Base-by-base conservation (phyloP, 345 rosid species). In the Hibiscus trionum region DNA sequence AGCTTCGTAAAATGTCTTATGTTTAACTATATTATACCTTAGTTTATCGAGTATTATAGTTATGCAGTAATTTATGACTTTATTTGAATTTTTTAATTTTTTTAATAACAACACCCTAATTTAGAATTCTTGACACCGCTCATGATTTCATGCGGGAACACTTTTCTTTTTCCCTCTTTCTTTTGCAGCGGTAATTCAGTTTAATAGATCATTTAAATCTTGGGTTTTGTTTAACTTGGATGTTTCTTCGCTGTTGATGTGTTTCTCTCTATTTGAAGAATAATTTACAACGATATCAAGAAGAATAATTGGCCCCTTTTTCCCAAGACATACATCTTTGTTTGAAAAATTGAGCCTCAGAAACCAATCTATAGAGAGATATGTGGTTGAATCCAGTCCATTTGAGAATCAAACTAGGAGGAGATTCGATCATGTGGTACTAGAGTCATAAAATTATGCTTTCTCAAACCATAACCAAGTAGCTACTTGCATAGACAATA, bases 261-360 rank as follows among this genome's bases (percentile, higher is more conserved):
- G 69, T 69, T 74, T 27, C 11, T 52, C 56, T 70, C 49, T 17
- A 31, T 55, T 77, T 74, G 62, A 61, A 65, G 47, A 21, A 21
- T 21, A 35, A 31, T 5, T 69, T 55, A 49, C 84, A 88, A 85
- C 71, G 89, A 89, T 81, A 85, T 95, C 84, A 82, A 84, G 78
- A 84, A 84, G 71, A 21, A 21, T 21, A 95, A 81, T 69, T 95
- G 99, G 99, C 99, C 99, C 21, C 90, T 95, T 78, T 95, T 97
- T 12, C 6, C 42, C 60, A 84, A 87, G 66, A 81, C 66, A 80
- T 95, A 79, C 88, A 88, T 47, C 88, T 92, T 89, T 92, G 91
- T 66, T 74, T 88, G 81, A 84, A 85, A 70, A 16, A 89, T 95
- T 85, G 89, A 88, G 82, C 44, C 72, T 70, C 72, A 84, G 79